Evolutionary conservation across 306 rosid species (phyloP), one percentile per base, ranked within the genome.

Genomic region (Abrus precatorius): DNA sequence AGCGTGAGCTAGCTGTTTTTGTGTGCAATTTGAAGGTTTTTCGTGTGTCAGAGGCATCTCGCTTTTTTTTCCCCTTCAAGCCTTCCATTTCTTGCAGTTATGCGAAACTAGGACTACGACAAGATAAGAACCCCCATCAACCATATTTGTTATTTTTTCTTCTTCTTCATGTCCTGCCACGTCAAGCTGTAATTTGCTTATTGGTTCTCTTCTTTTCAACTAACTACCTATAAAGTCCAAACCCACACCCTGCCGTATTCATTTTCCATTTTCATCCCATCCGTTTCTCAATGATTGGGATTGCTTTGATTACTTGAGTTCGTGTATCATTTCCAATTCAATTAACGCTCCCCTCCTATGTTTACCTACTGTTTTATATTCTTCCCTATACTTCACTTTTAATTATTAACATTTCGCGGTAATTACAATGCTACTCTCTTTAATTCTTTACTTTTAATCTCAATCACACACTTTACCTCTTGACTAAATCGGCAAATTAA

Each of bases 211-310:
- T 36, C 13, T 11, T 11, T 48, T 48, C 49, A 60, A 67, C 28
- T 74, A 56, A 57, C 76, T 74, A 28, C 75, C 44, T 27, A 6
- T 34, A 5, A 20, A 36, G 2, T 41, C 34, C 52, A 40, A 6
- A 64, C 20, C 20, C 20, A 20, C 20, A 20, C 20, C 20, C 20
- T 20, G 6, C 70, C 57, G 40, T 55, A 56, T 44, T 78, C 82
- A 4, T 14, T 56, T 68, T 1, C 64, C 72, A 9, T 69, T 48
- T 75, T 47, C 76, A 34, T 45, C 7, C 50, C 48, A 59, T 69
- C 65, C 30, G 27, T 76, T 82, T 69, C 77, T 82, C 82, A 76
- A 76, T 68, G 20, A 82, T 82, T 82, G 57, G 77, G 81, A 75
- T 75, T 59, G 66, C 9, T 14, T 45, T 40, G 7, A 68, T 82